A percentile compares a stretch with the other conserved stretches of the same genome.
Evolutionary conservation across 2,329 filamentous ascomycete species (phyloP).

Genomic region (Neofusicoccum sp.): DNA sequence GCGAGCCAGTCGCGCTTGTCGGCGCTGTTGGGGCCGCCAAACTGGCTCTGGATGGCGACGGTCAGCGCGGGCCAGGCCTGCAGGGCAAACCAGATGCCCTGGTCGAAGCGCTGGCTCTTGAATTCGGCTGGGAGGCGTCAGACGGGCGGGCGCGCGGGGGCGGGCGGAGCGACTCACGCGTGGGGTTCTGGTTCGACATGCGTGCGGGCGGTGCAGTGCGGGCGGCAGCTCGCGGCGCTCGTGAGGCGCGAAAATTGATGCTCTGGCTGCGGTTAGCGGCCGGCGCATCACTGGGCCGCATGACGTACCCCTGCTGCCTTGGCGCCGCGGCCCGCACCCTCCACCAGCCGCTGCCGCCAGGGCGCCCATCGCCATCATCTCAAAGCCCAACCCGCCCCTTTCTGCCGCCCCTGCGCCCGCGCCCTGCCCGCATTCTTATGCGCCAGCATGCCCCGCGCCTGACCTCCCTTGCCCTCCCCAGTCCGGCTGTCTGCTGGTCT

Average conservation of each 20-base stretch:
- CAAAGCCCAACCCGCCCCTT: neutral
- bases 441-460: conserved; percentile 4
- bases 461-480: neutral
- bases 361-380: conserved; percentile 4
- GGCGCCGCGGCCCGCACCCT: too few species aligned
- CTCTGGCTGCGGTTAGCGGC: neutral
- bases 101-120: conserved; percentile 59
- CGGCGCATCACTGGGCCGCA: neutral
- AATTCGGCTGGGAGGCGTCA: conserved; percentile 15
- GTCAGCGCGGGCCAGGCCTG: conserved; percentile 86
- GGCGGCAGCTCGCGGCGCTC: neutral
- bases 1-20: conserved; percentile 98
- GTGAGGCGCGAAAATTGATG: conserved; percentile 9
- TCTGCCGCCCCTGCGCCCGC: neutral
- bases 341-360: too few species aligned
- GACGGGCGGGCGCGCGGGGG: conserved; percentile 1
- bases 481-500: neutral
- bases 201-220: neutral
- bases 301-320: conserved; percentile 12
- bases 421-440: neutral
- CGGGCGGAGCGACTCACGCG: conserved; percentile 12
- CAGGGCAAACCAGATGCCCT: conserved; percentile 79
- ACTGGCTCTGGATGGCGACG: conserved; percentile 80
- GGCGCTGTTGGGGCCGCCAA: conserved; percentile 77
- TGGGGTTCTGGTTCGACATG: conserved; percentile 15